Conservation (phyloP, 176 grass and related monocot species). For the Coix lacrymajobi region DNA sequence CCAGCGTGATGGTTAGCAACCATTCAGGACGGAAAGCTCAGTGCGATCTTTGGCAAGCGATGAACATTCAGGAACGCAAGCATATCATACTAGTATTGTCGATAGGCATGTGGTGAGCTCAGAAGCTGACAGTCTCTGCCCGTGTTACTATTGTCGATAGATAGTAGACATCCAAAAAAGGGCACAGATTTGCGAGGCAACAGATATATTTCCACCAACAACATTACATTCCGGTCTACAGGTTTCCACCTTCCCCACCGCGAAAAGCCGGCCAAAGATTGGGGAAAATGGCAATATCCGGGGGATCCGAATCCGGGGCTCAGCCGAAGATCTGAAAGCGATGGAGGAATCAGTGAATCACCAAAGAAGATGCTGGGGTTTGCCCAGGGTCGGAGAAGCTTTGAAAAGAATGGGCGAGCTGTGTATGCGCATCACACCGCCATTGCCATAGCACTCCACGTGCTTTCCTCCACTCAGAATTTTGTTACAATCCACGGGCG, state of each 20-base stretch:
- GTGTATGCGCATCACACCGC: not conserved
- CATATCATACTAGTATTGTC: too few relatives aligned
- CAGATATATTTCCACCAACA: not conserved
- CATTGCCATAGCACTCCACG: conserved; percentile 21
- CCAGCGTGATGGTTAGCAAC: not conserved
- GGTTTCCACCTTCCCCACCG: not conserved
- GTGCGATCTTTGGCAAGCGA: too few relatives aligned
- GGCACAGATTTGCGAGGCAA: not conserved
- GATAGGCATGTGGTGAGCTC: not conserved
- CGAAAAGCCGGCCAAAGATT: conserved; percentile 9
- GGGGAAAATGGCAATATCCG: not conserved
- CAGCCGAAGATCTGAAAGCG: conserved; percentile 46
- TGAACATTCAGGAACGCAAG: too few relatives aligned
- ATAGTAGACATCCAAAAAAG: not conserved
- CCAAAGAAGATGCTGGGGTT: conserved; percentile 3
- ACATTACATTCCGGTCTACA: not conserved
- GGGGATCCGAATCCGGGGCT: conserved; percentile 15
- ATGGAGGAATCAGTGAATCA: conserved; percentile 40
- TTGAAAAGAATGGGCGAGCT: conserved; percentile 17
- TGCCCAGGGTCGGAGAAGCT: conserved; percentile 10
- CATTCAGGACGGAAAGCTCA: not conserved
- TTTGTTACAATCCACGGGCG: conserved; percentile 14
- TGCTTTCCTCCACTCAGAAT: conserved; percentile 36
- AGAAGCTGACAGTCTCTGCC: not conserved
- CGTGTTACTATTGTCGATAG: not conserved